Base-by-base conservation (phyloP, 148 eudicot species). In the Suaeda aralocaspica region DNA sequence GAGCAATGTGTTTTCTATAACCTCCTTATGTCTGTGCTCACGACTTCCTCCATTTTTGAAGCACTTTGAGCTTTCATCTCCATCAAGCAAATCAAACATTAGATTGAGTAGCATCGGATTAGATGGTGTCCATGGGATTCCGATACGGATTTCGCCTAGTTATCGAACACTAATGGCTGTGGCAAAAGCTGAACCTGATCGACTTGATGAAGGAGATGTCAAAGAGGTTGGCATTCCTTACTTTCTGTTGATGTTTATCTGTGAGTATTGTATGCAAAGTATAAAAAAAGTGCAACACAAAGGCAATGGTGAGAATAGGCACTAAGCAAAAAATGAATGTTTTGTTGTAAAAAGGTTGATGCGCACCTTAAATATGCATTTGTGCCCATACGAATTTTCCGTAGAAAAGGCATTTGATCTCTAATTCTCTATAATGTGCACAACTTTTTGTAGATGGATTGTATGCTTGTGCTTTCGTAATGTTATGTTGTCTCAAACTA, bases 131-230 rank as follows among this genome's bases (percentile, higher is more conserved):
- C 51, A 48, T n/a, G 53, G 66, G 31, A 26, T 78, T 45, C 76
- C 86, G 1, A 64, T 72, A 45, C 65, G 74, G 45, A 41, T 70
- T 41, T 31, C 67, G 57, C 48, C 45, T 3, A 80, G 68, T 5
- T 80, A 31, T 31, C 63, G 76, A 53, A 9, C 53, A 45, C 56
- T 72, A 51, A 74, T 70, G 72, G 81, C 82, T 19, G 81, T 85
- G 69, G 78, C 83, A 18, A 77, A 81, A 36, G 81, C 82, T 13
- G 88, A 86, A 66, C 82, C 79, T 34, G 84, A 76, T 72, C 71
- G 66, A 45, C 59, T 84, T 69, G 83, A 72, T 72, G 85, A 82
- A 67, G 75, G 63, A 19, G 63, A 67, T 30, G 41, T 19, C 39
- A 55, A 78, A 33, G 81, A 86, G 90, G 92, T 88, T 76, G 76